These are phyloP conservation scores for Diaporthe helianthi DNA, from an alignment of 2,329 filamentous ascomycete species.

Conservation along the genomic window DNA sequence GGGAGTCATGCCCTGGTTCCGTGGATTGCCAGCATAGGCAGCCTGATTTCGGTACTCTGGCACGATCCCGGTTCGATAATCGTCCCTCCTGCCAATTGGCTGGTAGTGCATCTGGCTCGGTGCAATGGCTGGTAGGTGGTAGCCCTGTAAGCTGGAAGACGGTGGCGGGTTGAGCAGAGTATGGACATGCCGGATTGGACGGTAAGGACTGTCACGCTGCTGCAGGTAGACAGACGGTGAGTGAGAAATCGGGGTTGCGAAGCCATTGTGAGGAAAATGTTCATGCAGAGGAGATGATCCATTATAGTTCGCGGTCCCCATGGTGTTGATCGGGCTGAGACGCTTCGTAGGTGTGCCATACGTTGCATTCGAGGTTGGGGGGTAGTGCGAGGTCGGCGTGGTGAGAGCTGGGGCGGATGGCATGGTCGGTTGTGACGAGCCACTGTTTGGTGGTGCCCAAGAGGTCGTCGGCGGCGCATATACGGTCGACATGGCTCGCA, in stretches of 20 bases:
- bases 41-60: constrained; percentile 59
- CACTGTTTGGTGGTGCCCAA: constrained; percentile 48
- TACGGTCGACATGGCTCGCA: constrained; percentile 78
- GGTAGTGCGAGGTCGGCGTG: constrained; percentile 40
- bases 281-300: constrained; percentile 75
- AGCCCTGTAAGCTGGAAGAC: constrained; percentile 77
- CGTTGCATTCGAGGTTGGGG: constrained; percentile 37
- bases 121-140: constrained; percentile 62
- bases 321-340: constrained; percentile 57
- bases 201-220: constrained; percentile 90
- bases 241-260: constrained; percentile 72
- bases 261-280: constrained; percentile 60
- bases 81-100: constrained; percentile 72
- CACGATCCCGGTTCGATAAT: constrained; percentile 73
- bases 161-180: constrained; percentile 90
- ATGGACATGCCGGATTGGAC: constrained; percentile 86
- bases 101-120: constrained; percentile 85
- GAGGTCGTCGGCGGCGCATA: constrained; percentile 64
- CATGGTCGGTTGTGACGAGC: constrained; percentile 39
- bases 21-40: constrained; percentile 17
- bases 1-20: constrained; percentile 22
- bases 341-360: constrained; percentile 62
- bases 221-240: constrained; percentile 89
- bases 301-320: constrained; percentile 54
- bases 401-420: constrained; percentile 44